Conservation (phyloP, 2,329 filamentous ascomycete genomes). For the Trichoderma oligosporum region DNA sequence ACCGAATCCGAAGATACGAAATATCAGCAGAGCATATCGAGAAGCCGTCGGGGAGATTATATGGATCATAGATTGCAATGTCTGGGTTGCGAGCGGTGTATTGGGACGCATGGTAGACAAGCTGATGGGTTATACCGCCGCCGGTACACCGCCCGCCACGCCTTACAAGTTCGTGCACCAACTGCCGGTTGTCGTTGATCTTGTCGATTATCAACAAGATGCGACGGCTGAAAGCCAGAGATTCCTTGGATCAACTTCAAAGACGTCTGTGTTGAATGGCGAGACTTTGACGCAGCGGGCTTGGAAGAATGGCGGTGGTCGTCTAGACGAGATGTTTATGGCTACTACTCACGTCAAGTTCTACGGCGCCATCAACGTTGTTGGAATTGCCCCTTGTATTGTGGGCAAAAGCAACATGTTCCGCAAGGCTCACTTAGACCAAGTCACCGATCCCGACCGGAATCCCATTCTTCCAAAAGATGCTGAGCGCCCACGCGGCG, state of each 20-base stretch:
- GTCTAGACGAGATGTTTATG: conserved; percentile 93
- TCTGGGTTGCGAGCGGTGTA: conserved; percentile 80
- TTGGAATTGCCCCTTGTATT: conserved; percentile 85
- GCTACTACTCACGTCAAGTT: conserved; percentile 93
- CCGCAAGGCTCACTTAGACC: conserved; percentile 81
- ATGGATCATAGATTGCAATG: conserved; percentile 95
- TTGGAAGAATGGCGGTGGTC: conserved; percentile 61
- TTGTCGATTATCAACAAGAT: conserved; percentile 35
- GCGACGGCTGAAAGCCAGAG: conserved; percentile 25
- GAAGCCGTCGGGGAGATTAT: conserved; percentile 84
- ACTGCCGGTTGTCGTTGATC: conserved; percentile 83
- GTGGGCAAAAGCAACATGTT: conserved; percentile 99
- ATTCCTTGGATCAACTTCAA: conserved; percentile 35
- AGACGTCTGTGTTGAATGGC: conserved; percentile 31
- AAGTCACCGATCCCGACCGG: conserved; percentile 54
- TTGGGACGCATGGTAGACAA: conserved; percentile 86
- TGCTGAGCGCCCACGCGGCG: conserved; percentile 55
- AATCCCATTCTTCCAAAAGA: conserved; percentile 43
- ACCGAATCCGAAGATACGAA: conserved; percentile 97
- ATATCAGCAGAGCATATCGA: conserved; percentile 88
- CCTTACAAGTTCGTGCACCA: conserved; percentile 94
- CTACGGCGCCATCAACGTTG: conserved; percentile 94
- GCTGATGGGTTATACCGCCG: conserved; percentile 62
- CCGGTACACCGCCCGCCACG: conserved; percentile 43
- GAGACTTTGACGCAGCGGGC: conserved; percentile 27